Evolutionary conservation across 768 basidiomycete species (phyloP).

Genomic region (Collybia sp.): DNA sequence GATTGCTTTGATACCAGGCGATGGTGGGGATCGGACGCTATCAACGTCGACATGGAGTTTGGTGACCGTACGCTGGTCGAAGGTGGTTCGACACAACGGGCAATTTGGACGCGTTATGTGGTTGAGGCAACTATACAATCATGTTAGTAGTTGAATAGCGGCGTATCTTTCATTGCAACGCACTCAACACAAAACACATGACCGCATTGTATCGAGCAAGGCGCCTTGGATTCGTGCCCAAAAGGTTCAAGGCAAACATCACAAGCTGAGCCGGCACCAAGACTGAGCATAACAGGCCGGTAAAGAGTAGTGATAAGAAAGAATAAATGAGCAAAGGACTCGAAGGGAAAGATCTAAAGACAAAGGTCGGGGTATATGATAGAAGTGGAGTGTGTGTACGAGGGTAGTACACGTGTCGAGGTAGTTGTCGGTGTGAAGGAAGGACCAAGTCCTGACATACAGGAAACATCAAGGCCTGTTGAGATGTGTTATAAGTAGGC

Average conservation of each 20-base stretch:
- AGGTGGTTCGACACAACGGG: conserved; percentile 59
- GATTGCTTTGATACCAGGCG: conserved; percentile 1
- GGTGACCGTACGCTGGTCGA: conserved; percentile 39
- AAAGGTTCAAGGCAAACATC: conserved; percentile 74
- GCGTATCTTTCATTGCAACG: conserved; percentile 12
- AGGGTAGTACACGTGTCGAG: conserved; percentile 9
- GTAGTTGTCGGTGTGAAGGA: conserved; percentile 11
- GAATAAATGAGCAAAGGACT: conserved; percentile 14
- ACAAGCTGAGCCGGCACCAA: conserved; percentile 63
- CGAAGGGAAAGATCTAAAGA: conserved; percentile 4
- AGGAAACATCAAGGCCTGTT: conserved; percentile 22
- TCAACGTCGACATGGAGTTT: conserved; percentile 61
- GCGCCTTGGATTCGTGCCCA: conserved; percentile 44
- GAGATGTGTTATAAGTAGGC: conserved; percentile 32
- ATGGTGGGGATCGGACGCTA: conserved; percentile 13
- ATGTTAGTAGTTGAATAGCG: conserved; percentile 5
- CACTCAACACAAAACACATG: conserved; percentile 61
- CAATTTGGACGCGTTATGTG: conserved; percentile 45
- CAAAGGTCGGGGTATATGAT: conserved; percentile 17
- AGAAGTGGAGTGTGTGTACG: conserved; percentile 9
- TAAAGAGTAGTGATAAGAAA: conserved; percentile 22
- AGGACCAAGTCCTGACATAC: conserved; percentile 32
- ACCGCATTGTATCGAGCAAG: conserved; percentile 66
- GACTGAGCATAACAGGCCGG: conserved; percentile 52
- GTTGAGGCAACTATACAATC: conserved; percentile 46